Evolutionary conservation across 805 yeast genomes (phyloP), one percentile per base, ranked within the genome.

Genomic region (Starmerella potacharoeniae): DNA sequence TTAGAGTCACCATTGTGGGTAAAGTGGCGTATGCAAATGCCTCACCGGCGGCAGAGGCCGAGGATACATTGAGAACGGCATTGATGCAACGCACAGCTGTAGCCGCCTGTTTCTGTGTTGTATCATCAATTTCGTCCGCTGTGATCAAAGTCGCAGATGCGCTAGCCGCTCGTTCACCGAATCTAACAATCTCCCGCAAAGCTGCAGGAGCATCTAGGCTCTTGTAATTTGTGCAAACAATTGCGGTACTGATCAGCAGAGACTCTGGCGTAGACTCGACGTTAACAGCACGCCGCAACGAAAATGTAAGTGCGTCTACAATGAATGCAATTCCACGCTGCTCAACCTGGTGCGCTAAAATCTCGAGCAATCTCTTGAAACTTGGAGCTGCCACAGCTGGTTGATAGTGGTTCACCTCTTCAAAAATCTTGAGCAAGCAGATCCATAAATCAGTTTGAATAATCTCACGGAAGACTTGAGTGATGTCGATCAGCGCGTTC

Each of bases 381-480:
- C 77, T 68, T 1, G 76, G 72, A 0, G 87, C 80, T 13, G 79
- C 72, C 8, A 80, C 63, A 1, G 56, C 60, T 61, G 70, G 65
- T 55, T 70, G 70, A 41, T 73, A 73, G 45, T 72, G 69, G 13
- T 55, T 54, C 30, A 70, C 65, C 45, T 72, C 71, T 62, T 83
- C 78, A 55, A 84, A 77, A 6, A 84, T 75, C 62, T 76, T 82
- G 29, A 90, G 68, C 41, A 85, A 63, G 62, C 95, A 83, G 0
- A 90, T 77, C 64, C 79, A 80, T 33, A 91, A 69, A 66, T 91
- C 97, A 11, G 73, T 68, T 60, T 79, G 79, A 47, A 87, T 84
- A 17, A 83, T 74, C 30, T 74, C 79, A 0, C 95, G 91, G 61
- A 90, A 81, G 36, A 71, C 71, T 14, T 74, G 74, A 28, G 81